phyloP scores from a whole-genome alignment of 2,329 filamentous ascomycete species.

The Rutstroemia sp. region DNA sequence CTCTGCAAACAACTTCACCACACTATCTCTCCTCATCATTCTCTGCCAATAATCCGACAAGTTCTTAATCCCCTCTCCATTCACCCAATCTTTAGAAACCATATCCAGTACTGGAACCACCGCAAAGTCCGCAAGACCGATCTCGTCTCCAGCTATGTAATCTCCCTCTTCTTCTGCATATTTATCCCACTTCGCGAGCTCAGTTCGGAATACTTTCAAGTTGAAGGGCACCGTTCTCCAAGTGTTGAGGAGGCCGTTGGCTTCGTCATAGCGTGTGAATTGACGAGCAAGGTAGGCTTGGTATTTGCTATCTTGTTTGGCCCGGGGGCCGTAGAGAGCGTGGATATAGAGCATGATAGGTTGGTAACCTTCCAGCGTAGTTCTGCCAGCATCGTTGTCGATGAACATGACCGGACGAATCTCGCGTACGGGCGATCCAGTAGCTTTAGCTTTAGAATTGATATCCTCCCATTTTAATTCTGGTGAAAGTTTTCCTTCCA shows the following conservation, averaged over 20 bases:
- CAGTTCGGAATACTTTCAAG: slow-evolving; percentile 19
- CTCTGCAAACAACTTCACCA: slow-evolving; percentile 13
- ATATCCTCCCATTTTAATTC: slow-evolving; percentile 26
- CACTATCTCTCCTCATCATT: slow-evolving; percentile 15
- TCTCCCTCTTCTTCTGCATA: slow-evolving; percentile 15
- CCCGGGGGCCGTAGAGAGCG: slow-evolving; percentile 36
- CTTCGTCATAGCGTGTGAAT: slow-evolving; percentile 23
- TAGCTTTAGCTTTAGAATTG: slow-evolving; percentile 16
- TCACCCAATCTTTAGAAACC: slow-evolving; percentile 33
- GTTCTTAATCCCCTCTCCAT: slow-evolving; percentile 27
- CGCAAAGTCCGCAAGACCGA: slow-evolving; percentile 47
- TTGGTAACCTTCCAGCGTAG: slow-evolving; percentile 41
- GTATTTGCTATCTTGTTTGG: not conserved
- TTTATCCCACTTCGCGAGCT: slow-evolving; percentile 25
- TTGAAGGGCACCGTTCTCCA: slow-evolving; percentile 20
- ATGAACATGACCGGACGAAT: slow-evolving; percentile 40
- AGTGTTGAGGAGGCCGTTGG: slow-evolving; percentile 15
- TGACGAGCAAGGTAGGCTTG: slow-evolving; percentile 22
- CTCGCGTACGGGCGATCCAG: slow-evolving; percentile 13
- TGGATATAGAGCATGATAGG: slow-evolving; percentile 56
- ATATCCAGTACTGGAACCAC: slow-evolving; percentile 48
- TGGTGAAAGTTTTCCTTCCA: slow-evolving; percentile 21
- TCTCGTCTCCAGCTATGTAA: slow-evolving; percentile 38
- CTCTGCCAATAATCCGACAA: slow-evolving; percentile 19
- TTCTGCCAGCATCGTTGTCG: slow-evolving; percentile 44